Percentiles rank a stretch among this genome's conserved stretches.
phyloP scores from a whole-genome alignment of 2,329 filamentous ascomycete species.

The Ascosphaera acerosa region DNA sequence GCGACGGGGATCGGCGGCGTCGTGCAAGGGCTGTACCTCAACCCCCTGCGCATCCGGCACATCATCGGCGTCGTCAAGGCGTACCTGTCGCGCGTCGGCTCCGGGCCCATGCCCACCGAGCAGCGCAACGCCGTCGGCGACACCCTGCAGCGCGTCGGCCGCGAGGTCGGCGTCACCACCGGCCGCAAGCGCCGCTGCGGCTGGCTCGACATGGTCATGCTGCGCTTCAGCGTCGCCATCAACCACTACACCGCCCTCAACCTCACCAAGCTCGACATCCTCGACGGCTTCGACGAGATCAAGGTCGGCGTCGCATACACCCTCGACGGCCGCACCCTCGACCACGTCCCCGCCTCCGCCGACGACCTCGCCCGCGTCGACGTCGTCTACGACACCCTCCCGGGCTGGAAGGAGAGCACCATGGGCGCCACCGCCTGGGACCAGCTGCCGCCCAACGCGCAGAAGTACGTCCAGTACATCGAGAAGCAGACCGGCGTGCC shows the following conservation, averaged over 20 bases:
- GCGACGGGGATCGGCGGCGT: constrained; percentile 23
- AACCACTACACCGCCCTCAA: constrained; percentile 31
- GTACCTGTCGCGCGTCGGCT: constrained; percentile 34
- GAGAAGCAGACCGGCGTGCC: constrained; percentile 29
- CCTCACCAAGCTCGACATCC: constrained; percentile 38
- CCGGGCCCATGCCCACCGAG: constrained; percentile 38
- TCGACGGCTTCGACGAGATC: constrained; percentile 37
- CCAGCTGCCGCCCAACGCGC: constrained; percentile 30
- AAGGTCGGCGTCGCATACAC: constrained; percentile 34
- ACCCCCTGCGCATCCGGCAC: constrained; percentile 29
- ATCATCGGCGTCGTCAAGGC: constrained; percentile 40
- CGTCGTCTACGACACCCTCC: constrained; percentile 32
- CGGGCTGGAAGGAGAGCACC: constrained; percentile 35
- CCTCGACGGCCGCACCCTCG: constrained; percentile 24
- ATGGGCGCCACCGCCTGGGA: constrained; percentile 31
- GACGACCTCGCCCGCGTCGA: constrained; percentile 27
- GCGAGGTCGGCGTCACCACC: constrained; percentile 31
- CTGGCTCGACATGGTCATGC: constrained; percentile 39
- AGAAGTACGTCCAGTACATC: constrained; percentile 35
- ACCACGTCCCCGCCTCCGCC: constrained; percentile 32
- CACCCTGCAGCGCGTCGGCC: constrained; percentile 29
- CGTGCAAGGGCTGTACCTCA: constrained; percentile 33
- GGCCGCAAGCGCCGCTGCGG: constrained; percentile 36
- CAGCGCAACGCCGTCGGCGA: constrained; percentile 31
- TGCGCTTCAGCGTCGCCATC: constrained; percentile 33